Evolutionary conservation across 2,329 filamentous ascomycete species (phyloP).

Genomic region (Colletotrichum viniferum): DNA sequence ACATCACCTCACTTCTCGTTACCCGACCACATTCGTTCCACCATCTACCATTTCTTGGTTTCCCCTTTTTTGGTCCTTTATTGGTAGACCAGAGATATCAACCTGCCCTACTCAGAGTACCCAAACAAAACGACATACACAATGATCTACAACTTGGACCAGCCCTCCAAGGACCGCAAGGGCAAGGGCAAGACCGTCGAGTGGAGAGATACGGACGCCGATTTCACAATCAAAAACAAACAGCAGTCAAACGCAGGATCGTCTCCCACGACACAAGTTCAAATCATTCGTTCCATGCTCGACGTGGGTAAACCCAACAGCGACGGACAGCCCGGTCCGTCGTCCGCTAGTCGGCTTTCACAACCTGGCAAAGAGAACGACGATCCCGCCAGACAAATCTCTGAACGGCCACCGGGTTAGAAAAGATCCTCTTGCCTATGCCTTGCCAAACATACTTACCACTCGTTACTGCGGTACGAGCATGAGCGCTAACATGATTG

Average conservation of each 20-base stretch:
- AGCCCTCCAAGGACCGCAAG: conserved; percentile 23
- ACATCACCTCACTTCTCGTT: conserved; percentile 30
- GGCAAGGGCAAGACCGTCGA: not conserved
- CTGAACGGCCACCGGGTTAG: not conserved
- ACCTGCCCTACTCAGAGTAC: conserved; percentile 29
- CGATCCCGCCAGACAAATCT: not conserved
- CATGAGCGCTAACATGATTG: conserved; percentile 37
- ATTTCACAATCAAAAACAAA: not conserved
- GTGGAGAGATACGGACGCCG: not conserved
- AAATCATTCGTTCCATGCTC: not conserved
- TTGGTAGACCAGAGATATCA: conserved; percentile 32
- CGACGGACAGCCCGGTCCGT: not conserved
- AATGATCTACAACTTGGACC: conserved; percentile 47
- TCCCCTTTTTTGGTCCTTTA: conserved; percentile 36
- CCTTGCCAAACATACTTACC: conserved; percentile 5
- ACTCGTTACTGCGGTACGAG: not conserved
- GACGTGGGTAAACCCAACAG: not conserved
- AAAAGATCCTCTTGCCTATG: conserved; percentile 12
- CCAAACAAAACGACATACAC: conserved; percentile 29
- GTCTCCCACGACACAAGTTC: not conserved
- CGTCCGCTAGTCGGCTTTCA: not conserved
- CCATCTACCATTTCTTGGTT: conserved; percentile 54
- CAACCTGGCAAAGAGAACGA: not conserved
- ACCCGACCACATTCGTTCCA: conserved; percentile 40
- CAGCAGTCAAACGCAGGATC: not conserved